phyloP scores from a whole-genome alignment of 2,329 filamentous ascomycete species.

The Lomentospora prolificans region DNA sequence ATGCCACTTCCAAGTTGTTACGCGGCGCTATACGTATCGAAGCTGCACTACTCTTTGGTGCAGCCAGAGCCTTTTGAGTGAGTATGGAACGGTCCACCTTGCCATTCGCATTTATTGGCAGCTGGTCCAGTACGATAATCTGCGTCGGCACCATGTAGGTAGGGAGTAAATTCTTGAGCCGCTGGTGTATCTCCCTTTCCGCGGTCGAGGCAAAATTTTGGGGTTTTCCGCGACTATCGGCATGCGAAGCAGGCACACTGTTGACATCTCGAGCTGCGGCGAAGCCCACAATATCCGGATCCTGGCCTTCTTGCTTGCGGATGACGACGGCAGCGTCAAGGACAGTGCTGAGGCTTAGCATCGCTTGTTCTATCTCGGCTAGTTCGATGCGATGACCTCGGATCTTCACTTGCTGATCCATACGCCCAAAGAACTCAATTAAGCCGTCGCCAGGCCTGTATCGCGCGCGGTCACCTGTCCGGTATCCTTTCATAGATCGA shows the following conservation, averaged over 20 bases:
- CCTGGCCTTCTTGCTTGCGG: not conserved
- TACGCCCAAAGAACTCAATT: constrained; percentile 11
- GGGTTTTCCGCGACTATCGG: too few relatives aligned
- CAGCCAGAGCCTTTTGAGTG: not conserved
- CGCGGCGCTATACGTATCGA: not conserved
- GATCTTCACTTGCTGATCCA: constrained; percentile 4
- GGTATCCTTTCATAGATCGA: not conserved
- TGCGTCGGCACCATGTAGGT: not conserved
- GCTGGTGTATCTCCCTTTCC: too few relatives aligned
- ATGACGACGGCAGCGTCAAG: not conserved
- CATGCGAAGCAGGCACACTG: too few relatives aligned
- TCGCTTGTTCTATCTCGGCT: not conserved
- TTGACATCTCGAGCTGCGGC: not conserved
- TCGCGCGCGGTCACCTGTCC: constrained; percentile 11
- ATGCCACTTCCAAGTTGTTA: constrained; percentile 6
- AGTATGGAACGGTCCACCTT: not conserved
- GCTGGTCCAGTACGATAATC: not conserved
- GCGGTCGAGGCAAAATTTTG: too few relatives aligned
- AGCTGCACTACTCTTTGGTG: not conserved
- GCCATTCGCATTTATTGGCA: not conserved
- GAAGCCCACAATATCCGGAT: not conserved
- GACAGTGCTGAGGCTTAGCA: not conserved
- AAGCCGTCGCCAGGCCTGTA: constrained; percentile 7
- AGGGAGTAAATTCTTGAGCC: too few relatives aligned
- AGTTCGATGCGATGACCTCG: not conserved